These are phyloP conservation scores for Beta lomatogona DNA, from an alignment of 179 eudicot genomes.

Conservation along the genomic window DNA sequence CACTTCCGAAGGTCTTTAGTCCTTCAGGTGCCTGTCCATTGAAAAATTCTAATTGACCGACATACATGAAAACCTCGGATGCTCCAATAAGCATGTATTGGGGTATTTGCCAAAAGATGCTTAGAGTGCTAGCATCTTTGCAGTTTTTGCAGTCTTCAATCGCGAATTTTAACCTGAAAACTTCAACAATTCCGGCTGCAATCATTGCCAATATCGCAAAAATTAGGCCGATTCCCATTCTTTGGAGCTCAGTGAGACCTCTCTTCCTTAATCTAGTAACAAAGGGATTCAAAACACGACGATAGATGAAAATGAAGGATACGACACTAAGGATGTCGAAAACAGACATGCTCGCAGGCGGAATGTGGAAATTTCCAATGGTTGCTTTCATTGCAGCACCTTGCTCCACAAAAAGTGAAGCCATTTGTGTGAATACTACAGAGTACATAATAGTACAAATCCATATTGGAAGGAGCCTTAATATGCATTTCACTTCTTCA, in stretches of 20 bases:
- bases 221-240: slow-evolving; percentile 74
- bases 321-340: slow-evolving; percentile 72
- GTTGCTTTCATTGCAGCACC: slow-evolving; percentile 69
- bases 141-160: slow-evolving; percentile 35
- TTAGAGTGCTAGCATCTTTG: slow-evolving; percentile 41
- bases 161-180: slow-evolving; percentile 41
- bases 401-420: slow-evolving; percentile 81
- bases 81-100: slow-evolving; percentile 76
- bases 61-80: slow-evolving; percentile 82
- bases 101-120: slow-evolving; percentile 84
- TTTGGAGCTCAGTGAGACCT: slow-evolving; percentile 64
- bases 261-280: slow-evolving; percentile 38
- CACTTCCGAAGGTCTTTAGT: slow-evolving; percentile 77
- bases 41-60: slow-evolving; percentile 81
- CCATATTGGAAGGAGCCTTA: slow-evolving; percentile 84
- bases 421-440: slow-evolving; percentile 81
- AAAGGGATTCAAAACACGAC: slow-evolving; percentile 56
- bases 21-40: slow-evolving; percentile 74
- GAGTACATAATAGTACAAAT: slow-evolving; percentile 77
- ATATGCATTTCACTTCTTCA: slow-evolving; percentile 83
- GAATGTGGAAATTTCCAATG: slow-evolving; percentile 55
- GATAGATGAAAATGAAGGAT: slow-evolving; percentile 50
- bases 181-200: slow-evolving; percentile 61
- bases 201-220: slow-evolving; percentile 65
- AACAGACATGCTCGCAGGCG: slow-evolving; percentile 86